A percentile compares a stretch with the other conserved stretches of the same genome.
Conservation (phyloP, 2,329 filamentous ascomycete species). For the Tolypocladium ophioglossoides region DNA sequence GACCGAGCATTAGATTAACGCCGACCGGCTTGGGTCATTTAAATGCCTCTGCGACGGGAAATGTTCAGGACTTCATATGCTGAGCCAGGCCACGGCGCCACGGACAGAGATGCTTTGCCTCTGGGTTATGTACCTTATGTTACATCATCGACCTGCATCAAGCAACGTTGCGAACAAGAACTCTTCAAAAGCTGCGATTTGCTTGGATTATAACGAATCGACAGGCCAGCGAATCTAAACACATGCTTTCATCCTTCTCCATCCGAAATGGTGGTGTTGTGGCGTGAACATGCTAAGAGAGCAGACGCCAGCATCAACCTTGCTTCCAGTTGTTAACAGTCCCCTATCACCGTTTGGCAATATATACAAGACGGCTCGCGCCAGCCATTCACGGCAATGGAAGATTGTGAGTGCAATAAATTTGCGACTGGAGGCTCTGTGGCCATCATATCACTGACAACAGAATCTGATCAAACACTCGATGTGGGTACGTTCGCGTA, state of each 20-base stretch:
- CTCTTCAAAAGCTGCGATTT: too few relatives aligned
- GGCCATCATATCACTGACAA: background rate
- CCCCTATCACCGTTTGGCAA: background rate
- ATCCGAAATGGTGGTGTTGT: background rate
- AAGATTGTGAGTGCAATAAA: background rate
- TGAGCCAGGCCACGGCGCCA: too few relatives aligned
- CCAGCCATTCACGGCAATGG: background rate
- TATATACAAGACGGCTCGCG: background rate
- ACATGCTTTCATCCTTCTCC: background rate
- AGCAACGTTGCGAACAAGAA: too few relatives aligned
- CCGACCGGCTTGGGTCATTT: too few relatives aligned
- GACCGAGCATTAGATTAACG: too few relatives aligned
- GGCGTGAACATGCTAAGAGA: background rate
- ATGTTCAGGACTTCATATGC: too few relatives aligned
- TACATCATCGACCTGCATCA: too few relatives aligned
- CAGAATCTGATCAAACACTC: background rate
- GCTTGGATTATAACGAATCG: background rate
- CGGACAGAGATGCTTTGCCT: too few relatives aligned
- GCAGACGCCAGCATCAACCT: background rate
- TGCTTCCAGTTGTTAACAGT: background rate
- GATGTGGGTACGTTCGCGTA: background rate
- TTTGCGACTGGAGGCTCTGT: background rate
- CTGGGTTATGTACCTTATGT: too few relatives aligned
- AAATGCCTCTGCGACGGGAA: too few relatives aligned
- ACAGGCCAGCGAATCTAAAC: background rate